Evolutionary conservation across 2,329 filamentous ascomycete genomes (phyloP).

Genomic region (Xylaria digitata): DNA sequence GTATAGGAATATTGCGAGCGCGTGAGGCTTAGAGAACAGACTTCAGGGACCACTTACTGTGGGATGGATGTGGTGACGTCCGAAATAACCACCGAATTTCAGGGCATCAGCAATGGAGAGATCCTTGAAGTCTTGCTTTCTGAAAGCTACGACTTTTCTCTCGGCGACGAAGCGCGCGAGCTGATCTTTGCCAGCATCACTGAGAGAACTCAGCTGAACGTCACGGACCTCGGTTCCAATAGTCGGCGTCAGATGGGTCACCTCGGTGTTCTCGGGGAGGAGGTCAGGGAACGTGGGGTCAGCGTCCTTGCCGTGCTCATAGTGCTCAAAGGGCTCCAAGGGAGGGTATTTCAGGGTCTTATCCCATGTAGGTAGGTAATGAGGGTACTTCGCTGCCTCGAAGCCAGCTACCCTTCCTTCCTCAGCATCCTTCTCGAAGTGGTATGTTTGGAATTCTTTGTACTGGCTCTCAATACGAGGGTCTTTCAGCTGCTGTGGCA

Average conservation of each 20-base stretch:
- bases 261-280: slow-evolving; percentile 62
- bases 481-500: slow-evolving; percentile 38
- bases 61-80: slow-evolving; percentile 83
- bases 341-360: slow-evolving; percentile 72
- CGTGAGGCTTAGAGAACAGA: neutral
- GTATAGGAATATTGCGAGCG: neutral
- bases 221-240: slow-evolving; percentile 79
- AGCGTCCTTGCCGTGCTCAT: slow-evolving; percentile 80
- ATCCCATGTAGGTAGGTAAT: slow-evolving; percentile 81
- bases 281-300: slow-evolving; percentile 77
- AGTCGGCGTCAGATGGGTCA: slow-evolving; percentile 74
- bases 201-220: slow-evolving; percentile 76
- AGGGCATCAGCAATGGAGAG: slow-evolving; percentile 77
- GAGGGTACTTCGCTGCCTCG: slow-evolving; percentile 63
- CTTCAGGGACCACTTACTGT: slow-evolving; percentile 53
- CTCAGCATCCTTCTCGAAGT: slow-evolving; percentile 47
- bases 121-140: slow-evolving; percentile 77
- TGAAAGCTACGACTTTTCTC: slow-evolving; percentile 83
- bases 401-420: slow-evolving; percentile 46
- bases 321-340: slow-evolving; percentile 75
- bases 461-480: slow-evolving; percentile 43
- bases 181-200: slow-evolving; percentile 77
- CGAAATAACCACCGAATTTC: slow-evolving; percentile 79
- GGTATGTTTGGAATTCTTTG: slow-evolving; percentile 45
- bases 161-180: slow-evolving; percentile 79